A percentile compares a stretch with the other conserved stretches of the same genome.
Conservation (phyloP, 176 grass and related monocot genomes). For the Elymus sibiricus region DNA sequence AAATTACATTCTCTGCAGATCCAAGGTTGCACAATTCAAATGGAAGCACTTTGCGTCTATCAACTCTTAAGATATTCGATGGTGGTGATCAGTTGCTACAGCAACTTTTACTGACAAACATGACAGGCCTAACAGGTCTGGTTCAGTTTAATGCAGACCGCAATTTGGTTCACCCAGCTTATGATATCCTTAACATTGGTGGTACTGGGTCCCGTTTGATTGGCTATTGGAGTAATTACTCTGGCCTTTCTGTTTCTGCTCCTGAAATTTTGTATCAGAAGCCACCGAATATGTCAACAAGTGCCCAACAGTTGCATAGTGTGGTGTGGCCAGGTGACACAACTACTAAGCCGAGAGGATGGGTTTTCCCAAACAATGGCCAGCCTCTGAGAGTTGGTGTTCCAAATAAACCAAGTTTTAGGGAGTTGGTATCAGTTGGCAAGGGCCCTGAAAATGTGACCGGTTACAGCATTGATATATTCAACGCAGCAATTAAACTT, state of each 20-base stretch:
- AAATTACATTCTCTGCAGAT: conserved; percentile 62
- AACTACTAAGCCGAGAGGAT: conserved; percentile 47
- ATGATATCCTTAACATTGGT: conserved; percentile 70
- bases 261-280: conserved; percentile 64
- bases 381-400: conserved; percentile 70
- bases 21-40: conserved; percentile 53
- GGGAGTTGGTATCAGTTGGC: conserved; percentile 53
- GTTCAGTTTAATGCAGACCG: conserved; percentile 56
- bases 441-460: conserved; percentile 44
- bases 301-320: conserved; percentile 37
- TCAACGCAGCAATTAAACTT: conserved; percentile 64
- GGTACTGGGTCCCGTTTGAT: conserved; percentile 45
- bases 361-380: conserved; percentile 80
- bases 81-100: conserved; percentile 58
- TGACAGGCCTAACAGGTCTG: conserved; percentile 64
- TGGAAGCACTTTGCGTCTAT: conserved; percentile 51
- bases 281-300: conserved; percentile 50
- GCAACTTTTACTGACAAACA: conserved; percentile 65
- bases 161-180: conserved; percentile 56
- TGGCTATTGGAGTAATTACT: conserved; percentile 83
- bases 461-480: conserved; percentile 74
- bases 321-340: conserved; percentile 63
- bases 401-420: conserved; percentile 76
- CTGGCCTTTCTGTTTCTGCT: conserved; percentile 56
- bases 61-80: conserved; percentile 59